A percentile compares a stretch with the other conserved stretches of the same genome.
phyloP scores from a whole-genome alignment of 495 filamentous ascomycete genomes.

The Glutinoglossum americanum region DNA sequence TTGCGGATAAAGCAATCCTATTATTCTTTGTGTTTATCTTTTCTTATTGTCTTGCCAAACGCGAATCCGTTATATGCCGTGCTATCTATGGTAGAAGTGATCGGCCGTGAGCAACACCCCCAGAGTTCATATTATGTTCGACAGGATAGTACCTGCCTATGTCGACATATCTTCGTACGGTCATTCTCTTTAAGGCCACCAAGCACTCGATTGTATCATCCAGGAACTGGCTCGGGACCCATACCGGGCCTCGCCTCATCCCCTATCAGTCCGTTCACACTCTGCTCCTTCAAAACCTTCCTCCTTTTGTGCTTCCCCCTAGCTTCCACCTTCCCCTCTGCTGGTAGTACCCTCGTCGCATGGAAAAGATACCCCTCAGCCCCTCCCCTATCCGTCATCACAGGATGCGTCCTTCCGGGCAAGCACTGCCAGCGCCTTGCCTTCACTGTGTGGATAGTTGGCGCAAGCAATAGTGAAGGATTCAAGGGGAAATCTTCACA shows the following conservation, averaged over 20 bases:
- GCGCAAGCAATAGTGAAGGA: constrained; percentile 58
- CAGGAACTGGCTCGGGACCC: not conserved
- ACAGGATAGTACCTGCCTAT: not conserved
- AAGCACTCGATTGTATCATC: no score
- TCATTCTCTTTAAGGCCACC: no score
- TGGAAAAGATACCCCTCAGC: constrained; percentile 83
- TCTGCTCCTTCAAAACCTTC: constrained; percentile 23
- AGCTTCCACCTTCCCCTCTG: constrained; percentile 55
- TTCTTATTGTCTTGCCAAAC: not conserved
- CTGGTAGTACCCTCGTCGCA: constrained; percentile 57
- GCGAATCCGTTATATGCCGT: not conserved
- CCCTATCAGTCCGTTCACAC: constrained; percentile 13
- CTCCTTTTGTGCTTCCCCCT: constrained; percentile 53
- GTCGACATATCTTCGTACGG: no score
- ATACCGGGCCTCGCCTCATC: not conserved
- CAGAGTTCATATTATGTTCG: not conserved
- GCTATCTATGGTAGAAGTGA: not conserved
- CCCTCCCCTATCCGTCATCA: constrained; percentile 76
- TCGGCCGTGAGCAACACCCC: no score
- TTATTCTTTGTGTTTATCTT: not conserved
- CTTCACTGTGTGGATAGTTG: constrained; percentile 55
- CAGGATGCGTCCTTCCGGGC: constrained; percentile 75
- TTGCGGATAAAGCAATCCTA: not conserved
- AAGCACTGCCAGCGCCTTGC: constrained; percentile 72
- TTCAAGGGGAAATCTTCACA: constrained; percentile 56